Evolutionary conservation across 805 yeast species (phyloP), one percentile per base, ranked within the genome.

Genomic region (Barnettozyma vustinii): DNA sequence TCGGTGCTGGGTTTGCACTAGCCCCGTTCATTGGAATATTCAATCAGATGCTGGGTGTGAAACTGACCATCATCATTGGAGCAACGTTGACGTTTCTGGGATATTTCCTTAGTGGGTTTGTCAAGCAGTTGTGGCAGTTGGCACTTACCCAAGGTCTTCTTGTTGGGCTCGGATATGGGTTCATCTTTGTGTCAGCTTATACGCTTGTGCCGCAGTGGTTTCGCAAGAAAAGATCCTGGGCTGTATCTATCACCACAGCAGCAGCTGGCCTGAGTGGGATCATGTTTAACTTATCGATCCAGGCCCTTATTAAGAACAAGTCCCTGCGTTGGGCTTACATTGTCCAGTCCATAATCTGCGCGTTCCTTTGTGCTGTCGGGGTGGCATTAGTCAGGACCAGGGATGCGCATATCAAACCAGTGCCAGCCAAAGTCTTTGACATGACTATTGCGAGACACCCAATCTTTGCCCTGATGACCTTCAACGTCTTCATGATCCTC

Each of bases 191-290:
- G 8, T 83, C 92, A 0, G 78, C 78, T 3, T 67, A 81, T 27
- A 73, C 80, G 2, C 61, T 84, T 7, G 55, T 84, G 26, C 88
- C 90, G 0, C 89, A 83, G 48, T 85, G 87, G 84, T 85, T 85
- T 63, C 65, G 77, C 37, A 80, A 77, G 54, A 80, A 69, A 52
- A 71, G 91, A 56, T 80, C 84, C 0, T 64, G 68, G 12, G 75
- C 76, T 0, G 59, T 61, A 37, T 72, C 76, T 13, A 48, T 73
- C 5, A 65, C 65, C 9, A 63, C 70, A 21, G 55, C 66, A 2
- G 78, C 77, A 1, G 63, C 71, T 3, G 78, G 79, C 26, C 49
- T 64, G 5, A 77, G 79, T 25, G 77, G 78, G 41, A 62, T 72
- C 9, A 43, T 74, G 23, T 75, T 72, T 58, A 65, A 68, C 40